These are phyloP conservation scores for Exophiala alcalophila DNA, from an alignment of 2,329 filamentous ascomycete species.

Conservation along the genomic window DNA sequence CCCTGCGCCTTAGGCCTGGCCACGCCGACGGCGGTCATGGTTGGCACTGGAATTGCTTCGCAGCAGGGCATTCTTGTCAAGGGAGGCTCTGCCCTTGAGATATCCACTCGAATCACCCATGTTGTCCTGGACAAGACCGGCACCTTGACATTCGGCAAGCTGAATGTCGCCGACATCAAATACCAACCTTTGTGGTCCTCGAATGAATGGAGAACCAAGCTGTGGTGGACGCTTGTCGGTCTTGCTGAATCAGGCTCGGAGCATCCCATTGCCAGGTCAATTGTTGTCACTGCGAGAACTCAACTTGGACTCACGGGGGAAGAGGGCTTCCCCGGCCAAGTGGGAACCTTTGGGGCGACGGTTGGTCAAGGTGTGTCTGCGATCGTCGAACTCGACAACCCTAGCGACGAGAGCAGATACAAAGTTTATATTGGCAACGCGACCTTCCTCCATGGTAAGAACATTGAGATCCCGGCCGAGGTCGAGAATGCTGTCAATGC, in stretches of 20 bases:
- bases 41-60: slow-evolving; percentile 93
- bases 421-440: slow-evolving; percentile 81
- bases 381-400: slow-evolving; percentile 62
- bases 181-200: slow-evolving; percentile 67
- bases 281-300: slow-evolving; percentile 70
- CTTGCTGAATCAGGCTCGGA: slow-evolving; percentile 95
- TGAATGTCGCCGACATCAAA: slow-evolving; percentile 77
- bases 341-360: slow-evolving; percentile 77
- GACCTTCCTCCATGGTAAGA: slow-evolving; percentile 68
- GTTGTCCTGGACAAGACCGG: slow-evolving; percentile 95
- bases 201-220: slow-evolving; percentile 63
- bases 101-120: slow-evolving; percentile 82
- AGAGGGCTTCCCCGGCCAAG: slow-evolving; percentile 72
- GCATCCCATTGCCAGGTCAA: slow-evolving; percentile 90
- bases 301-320: slow-evolving; percentile 71
- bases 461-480: slow-evolving; percentile 52
- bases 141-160: slow-evolving; percentile 89
- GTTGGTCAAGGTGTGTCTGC: slow-evolving; percentile 86
- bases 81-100: slow-evolving; percentile 87
- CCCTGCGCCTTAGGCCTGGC: slow-evolving; percentile 94
- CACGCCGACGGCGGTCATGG: slow-evolving; percentile 97
- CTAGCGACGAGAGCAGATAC: slow-evolving; percentile 66
- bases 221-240: slow-evolving; percentile 96
- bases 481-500: slow-evolving; percentile 37
- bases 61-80: slow-evolving; percentile 98